These are phyloP conservation scores for Mycosphaerella arachidis DNA, from an alignment of 2,329 filamentous ascomycete species.

Conservation along the genomic window DNA sequence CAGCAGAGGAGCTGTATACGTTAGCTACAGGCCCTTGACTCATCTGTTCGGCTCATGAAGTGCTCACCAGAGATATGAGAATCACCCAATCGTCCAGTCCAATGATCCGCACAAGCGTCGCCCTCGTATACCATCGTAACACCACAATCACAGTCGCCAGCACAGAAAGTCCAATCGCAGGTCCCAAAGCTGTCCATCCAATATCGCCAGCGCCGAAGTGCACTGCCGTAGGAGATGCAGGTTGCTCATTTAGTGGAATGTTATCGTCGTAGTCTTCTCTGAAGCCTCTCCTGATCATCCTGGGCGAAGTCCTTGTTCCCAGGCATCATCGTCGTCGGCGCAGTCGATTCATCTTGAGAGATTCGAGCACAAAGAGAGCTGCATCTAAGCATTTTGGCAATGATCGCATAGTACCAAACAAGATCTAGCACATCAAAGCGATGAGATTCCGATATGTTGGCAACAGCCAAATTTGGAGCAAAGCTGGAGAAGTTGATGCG, in stretches of 20 bases:
- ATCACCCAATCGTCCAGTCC: conserved; percentile 38
- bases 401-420: neutral
- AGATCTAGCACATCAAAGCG: neutral
- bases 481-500: neutral
- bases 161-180: conserved; percentile 29
- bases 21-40: neutral
- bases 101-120: conserved; percentile 28
- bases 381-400: neutral
- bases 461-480: neutral
- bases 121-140: conserved; percentile 34
- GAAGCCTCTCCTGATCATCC: conserved; percentile 2
- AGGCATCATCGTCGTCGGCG: neutral
- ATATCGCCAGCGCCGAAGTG: conserved; percentile 24
- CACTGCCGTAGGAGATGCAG: conserved; percentile 11
- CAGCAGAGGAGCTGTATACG: conserved; percentile 24
- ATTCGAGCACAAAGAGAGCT: neutral
- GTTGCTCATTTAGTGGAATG: conserved; percentile 1
- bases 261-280: conserved; percentile 6
- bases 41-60: neutral
- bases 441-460: neutral
- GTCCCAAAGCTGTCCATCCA: conserved; percentile 30
- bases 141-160: conserved; percentile 32
- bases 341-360: neutral
- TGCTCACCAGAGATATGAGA: conserved; percentile 32
- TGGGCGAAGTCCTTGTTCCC: neutral